Conservation (phyloP, 345 rosid genomes). For the Citrus unshiu region DNA sequence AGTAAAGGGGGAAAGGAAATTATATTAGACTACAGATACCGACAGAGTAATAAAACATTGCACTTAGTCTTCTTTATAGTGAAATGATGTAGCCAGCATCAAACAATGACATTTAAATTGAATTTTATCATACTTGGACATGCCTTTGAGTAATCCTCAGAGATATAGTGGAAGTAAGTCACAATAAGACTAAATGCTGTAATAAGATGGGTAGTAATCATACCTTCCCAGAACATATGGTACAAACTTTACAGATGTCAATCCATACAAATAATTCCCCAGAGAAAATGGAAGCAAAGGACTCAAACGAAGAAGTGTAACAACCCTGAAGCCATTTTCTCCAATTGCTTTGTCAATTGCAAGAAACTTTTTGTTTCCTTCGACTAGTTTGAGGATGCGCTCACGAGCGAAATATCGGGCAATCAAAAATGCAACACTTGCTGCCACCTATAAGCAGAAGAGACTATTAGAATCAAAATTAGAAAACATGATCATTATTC, state of each 20-base stretch:
- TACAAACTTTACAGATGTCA: constrained; percentile 89
- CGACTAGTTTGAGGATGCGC: constrained; percentile 84
- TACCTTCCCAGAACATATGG: constrained; percentile 97
- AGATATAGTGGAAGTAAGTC: neutral
- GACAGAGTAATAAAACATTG: neutral
- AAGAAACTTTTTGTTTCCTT: constrained; percentile 92
- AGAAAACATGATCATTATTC: constrained; percentile 1
- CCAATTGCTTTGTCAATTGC: constrained; percentile 99
- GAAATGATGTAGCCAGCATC: neutral
- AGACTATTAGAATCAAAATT: constrained; percentile 13
- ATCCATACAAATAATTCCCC: constrained; percentile 88
- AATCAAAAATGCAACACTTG: constrained; percentile 85
- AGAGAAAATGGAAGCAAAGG: constrained; percentile 97
- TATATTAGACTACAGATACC: neutral
- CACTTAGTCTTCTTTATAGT: neutral
- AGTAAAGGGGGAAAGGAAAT: too few relatives aligned
- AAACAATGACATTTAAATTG: neutral
- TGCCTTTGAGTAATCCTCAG: too few relatives aligned
- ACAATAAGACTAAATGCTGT: neutral
- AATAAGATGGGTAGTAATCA: constrained; percentile 10
- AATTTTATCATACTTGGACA: too few relatives aligned
- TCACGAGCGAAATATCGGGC: constrained; percentile 99
- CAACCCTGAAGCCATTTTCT: constrained; percentile 89
- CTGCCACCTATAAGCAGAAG: constrained; percentile 66
- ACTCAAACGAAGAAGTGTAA: constrained; percentile 88